These are phyloP conservation scores for Quercus rubra DNA, from an alignment of 306 rosid genomes.

Conservation along the genomic window DNA sequence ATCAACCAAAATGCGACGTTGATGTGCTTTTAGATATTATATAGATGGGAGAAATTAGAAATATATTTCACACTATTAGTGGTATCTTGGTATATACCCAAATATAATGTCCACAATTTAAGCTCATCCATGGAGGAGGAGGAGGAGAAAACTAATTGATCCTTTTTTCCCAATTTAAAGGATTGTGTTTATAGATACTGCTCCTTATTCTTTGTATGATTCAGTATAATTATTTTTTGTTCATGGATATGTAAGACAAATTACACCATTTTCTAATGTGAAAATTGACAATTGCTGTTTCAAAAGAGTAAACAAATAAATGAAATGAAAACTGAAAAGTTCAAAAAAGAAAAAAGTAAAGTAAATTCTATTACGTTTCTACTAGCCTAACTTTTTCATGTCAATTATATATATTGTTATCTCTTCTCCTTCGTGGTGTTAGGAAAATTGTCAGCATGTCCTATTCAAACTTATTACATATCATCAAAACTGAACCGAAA, in stretches of 20 bases:
- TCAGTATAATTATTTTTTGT: background rate
- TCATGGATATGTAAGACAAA: background rate
- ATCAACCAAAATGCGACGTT: too few species aligned
- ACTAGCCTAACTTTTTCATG: too few species aligned
- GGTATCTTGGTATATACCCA: background rate
- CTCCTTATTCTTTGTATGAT: background rate
- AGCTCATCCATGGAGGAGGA: background rate
- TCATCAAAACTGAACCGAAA: too few species aligned
- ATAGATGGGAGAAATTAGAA: too few species aligned
- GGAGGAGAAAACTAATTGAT: background rate
- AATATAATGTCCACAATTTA: background rate
- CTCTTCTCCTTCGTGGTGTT: too few species aligned
- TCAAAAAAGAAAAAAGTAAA: background rate
- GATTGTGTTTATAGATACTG: background rate
- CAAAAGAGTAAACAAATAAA: background rate
- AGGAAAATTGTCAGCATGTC: too few species aligned
- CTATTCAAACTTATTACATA: too few species aligned
- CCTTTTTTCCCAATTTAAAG: background rate
- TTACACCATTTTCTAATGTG: background rate
- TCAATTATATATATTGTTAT: too few species aligned
- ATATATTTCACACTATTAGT: background rate
- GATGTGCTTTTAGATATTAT: too few species aligned
- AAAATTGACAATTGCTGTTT: background rate
- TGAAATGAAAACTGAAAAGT: too few species aligned
- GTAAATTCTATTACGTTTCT: constrained; percentile 4